Conservation (phyloP, 768 basidiomycete genomes). For the Boletus barrowsii region DNA sequence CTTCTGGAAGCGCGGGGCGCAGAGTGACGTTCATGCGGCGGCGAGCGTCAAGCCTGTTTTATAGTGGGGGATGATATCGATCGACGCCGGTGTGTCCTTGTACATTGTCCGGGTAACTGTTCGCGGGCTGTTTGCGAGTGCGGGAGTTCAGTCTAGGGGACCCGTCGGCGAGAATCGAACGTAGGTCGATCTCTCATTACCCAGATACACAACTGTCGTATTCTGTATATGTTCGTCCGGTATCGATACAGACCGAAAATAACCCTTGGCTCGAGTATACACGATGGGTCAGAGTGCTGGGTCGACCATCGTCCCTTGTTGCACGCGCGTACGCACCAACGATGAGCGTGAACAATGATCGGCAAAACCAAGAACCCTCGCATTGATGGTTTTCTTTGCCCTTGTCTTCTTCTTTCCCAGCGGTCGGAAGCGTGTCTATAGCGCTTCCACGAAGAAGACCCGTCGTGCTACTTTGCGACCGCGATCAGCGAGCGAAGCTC, state of each 20-base stretch:
- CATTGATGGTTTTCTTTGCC: neutral
- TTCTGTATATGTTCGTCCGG: too few species aligned
- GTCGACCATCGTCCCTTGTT: neutral
- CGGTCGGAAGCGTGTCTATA: neutral
- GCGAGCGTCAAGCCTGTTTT: constrained; percentile 20
- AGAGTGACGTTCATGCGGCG: constrained; percentile 32
- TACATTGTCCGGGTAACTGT: constrained; percentile 39
- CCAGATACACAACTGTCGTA: neutral
- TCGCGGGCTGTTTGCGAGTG: constrained; percentile 43
- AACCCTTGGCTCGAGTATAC: neutral
- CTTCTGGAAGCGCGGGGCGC: constrained; percentile 40
- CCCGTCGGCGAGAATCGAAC: neutral
- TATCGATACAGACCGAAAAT: neutral
- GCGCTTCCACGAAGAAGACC: neutral
- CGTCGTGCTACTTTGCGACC: neutral
- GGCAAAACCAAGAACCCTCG: neutral
- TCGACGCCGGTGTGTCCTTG: constrained; percentile 45
- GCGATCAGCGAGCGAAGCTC: neutral
- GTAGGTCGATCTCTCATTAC: neutral
- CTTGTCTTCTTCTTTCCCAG: neutral
- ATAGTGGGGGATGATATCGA: constrained; percentile 29
- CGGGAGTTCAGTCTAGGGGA: constrained; percentile 40
- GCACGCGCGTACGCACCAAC: neutral
- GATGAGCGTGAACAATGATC: neutral
- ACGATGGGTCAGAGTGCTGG: neutral